Conservation (phyloP, 176 grass and related monocot species). For the Aegilops longissima region DNA sequence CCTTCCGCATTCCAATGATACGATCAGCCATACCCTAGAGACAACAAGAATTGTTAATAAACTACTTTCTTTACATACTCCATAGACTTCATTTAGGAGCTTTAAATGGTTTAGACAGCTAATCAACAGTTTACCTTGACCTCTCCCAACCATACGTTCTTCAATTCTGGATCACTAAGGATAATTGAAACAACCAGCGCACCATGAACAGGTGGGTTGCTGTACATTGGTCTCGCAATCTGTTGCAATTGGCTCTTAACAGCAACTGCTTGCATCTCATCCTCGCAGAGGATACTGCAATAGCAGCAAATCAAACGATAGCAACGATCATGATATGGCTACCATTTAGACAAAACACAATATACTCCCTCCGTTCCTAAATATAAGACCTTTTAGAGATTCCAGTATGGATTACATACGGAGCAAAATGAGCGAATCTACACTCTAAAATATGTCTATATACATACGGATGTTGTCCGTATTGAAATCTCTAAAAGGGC, state of each 20-base stretch:
- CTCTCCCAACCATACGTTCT: constrained; percentile 85
- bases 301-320: not conserved
- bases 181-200: constrained; percentile 85
- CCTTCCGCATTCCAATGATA: constrained; percentile 91
- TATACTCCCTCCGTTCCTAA: not conserved
- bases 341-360: not conserved
- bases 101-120: not conserved
- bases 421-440: too few species aligned
- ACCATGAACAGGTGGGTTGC: constrained; percentile 94
- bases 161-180: constrained; percentile 85
- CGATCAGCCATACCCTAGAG: constrained; percentile 87
- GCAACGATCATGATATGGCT: not conserved
- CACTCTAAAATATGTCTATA: too few species aligned
- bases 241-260: constrained; percentile 98
- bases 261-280: constrained; percentile 90
- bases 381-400: too few species aligned
- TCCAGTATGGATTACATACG: too few species aligned
- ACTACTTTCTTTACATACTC: not conserved
- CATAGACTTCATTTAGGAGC: not conserved
- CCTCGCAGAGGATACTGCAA: constrained; percentile 82
- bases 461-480: too few species aligned
- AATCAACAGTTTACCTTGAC: constrained; percentile 70
- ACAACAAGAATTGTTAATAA: constrained; percentile 8
- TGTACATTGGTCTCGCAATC: constrained; percentile 96
- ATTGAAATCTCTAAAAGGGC: too few species aligned